These are phyloP conservation scores for Helianthus annuus DNA, from an alignment of 129 eudicot species.

Conservation along the genomic window HanXRQr2.0-SUNRISE NC_035440.2:51891919-51892418, in stretches of 20 bases:
- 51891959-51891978: too few relatives aligned
- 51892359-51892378: neutral
- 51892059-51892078: neutral
- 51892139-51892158: conserved; percentile 1
- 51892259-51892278: conserved; percentile 2
- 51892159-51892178: neutral
- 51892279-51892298: neutral
- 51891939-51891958: too few relatives aligned
- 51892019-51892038: neutral
- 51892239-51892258: neutral
- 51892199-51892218: neutral
- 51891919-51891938: too few relatives aligned
- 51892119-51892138: neutral
- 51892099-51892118: neutral
- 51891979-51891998: neutral
- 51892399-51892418: neutral
- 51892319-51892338: neutral
- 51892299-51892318: neutral
- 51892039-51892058: neutral
- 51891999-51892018: neutral
- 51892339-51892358: neutral
- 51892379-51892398: conserved; percentile 16
- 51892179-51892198: neutral
- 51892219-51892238: neutral
- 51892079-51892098: neutral